Evolutionary conservation across 768 basidiomycete genomes (phyloP).

Genomic region (Collybia sp.): DNA sequence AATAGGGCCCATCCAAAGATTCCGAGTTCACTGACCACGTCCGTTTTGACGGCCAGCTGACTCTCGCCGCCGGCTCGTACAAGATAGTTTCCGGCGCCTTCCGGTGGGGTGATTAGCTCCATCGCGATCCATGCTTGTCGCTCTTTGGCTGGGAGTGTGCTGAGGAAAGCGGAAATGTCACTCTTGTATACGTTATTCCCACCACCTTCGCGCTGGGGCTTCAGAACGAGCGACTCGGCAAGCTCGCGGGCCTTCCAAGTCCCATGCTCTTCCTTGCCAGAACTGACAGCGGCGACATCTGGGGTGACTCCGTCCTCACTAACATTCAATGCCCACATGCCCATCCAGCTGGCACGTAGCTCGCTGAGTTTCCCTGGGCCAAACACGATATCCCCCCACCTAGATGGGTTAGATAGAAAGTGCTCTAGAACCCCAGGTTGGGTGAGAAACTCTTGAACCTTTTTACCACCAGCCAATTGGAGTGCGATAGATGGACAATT

Average conservation of each 20-base stretch:
- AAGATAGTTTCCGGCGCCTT: constrained; percentile 64
- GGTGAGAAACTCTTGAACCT: constrained; percentile 86
- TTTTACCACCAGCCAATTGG: constrained; percentile 95
- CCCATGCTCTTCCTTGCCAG: constrained; percentile 31
- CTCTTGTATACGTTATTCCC: constrained; percentile 93
- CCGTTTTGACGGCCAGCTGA: constrained; percentile 44
- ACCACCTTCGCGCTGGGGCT: constrained; percentile 97
- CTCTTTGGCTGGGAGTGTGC: constrained; percentile 51
- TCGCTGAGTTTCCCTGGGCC: constrained; percentile 37
- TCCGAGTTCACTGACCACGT: constrained; percentile 87
- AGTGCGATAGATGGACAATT: constrained; percentile 90
- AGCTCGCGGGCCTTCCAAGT: constrained; percentile 46
- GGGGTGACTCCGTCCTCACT: constrained; percentile 28
- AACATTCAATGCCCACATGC: constrained; percentile 80
- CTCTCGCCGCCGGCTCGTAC: constrained; percentile 60
- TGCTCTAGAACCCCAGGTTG: constrained; percentile 67
- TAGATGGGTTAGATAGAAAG: constrained; percentile 49
- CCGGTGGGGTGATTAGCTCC: constrained; percentile 83
- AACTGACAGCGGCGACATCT: constrained; percentile 18
- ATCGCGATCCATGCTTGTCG: constrained; percentile 93
- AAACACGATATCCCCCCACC: constrained; percentile 28
- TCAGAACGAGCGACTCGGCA: constrained; percentile 70
- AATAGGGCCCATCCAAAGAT: constrained; percentile 90
- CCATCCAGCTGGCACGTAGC: constrained; percentile 78
- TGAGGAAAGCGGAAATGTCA: constrained; percentile 76